These are phyloP conservation scores for Camelina sativa DNA, from an alignment of 345 rosid species.

Conservation along the genomic window DNA sequence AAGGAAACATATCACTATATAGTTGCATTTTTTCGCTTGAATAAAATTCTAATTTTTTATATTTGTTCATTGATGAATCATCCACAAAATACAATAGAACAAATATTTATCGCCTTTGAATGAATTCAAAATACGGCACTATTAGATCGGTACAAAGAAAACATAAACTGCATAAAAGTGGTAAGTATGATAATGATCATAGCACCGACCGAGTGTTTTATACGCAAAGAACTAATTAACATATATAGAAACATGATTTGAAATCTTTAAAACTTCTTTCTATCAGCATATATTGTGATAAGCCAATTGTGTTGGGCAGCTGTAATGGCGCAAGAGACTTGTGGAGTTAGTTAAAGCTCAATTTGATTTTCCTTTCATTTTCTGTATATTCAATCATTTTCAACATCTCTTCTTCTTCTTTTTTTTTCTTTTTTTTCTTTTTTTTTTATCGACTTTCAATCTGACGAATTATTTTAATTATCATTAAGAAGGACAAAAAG, in stretches of 20 bases:
- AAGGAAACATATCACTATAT: neutral
- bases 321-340: slow-evolving; percentile 34
- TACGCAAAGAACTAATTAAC: neutral
- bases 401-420: slow-evolving; percentile 10
- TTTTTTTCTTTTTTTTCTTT: too few species aligned
- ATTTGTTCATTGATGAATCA: neutral
- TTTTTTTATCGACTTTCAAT: slow-evolving; percentile 10
- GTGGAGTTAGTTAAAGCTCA: slow-evolving; percentile 31
- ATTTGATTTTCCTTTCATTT: slow-evolving; percentile 15
- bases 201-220: neutral
- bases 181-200: neutral
- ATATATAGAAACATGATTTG: neutral
- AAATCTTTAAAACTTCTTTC: neutral
- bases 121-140: neutral
- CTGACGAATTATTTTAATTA: neutral
- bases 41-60: neutral
- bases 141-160: neutral
- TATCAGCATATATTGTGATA: neutral
- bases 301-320: slow-evolving; percentile 20
- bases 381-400: slow-evolving; percentile 12
- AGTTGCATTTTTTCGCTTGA: neutral
- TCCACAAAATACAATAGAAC: neutral
- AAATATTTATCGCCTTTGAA: neutral
- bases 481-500: neutral
- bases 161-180: neutral